Base-by-base conservation (phyloP, 2,329 filamentous ascomycete species). In the Claviceps quebecensis region DNA sequence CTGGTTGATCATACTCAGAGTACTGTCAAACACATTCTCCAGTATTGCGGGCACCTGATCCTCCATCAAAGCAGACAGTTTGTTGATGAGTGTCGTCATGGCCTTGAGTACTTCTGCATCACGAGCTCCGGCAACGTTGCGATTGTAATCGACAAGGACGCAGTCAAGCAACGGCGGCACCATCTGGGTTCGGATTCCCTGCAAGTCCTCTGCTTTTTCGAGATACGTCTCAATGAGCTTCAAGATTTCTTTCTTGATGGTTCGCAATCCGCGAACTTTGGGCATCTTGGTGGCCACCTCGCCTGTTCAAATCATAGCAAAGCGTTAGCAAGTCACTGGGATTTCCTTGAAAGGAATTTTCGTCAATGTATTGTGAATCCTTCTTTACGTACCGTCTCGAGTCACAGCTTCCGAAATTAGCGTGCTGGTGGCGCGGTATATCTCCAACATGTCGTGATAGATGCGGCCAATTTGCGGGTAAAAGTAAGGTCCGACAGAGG, bases 1-100 rank as follows among this genome's bases (percentile, higher is more conserved):
- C 72, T 98, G 98, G 80, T 97, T 98, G 72, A 98, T 98, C 93
- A 98, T 98, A 62, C 95, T 89, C 52, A 98, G 75, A 3, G 93
- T 98, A 73, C 91, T 97, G 69, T 97, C 91, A 62, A 98, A 98
- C 26, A 98, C 88, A 59, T 91, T 94, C 68, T 97, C 90, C 87
- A 98, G 95, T 63, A 98, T 97, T 47, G 84, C 84, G 9, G 93
- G 89, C 44, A 98, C 88, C 69, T 97, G 93, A 65, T 97, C 93
- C 66, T 97, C 93, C 94, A 98, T 98, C 63, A 97, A 76, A 58
- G 81, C 88, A 71, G 91, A 90, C 63, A 98, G 80, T 72, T 95
- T 97, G 60, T 87, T 87, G 63, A 97, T 95, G 60, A 98, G 93
- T 14, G 88, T 93, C 13, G 94, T 95, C 83, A 97, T 97, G 56